A percentile compares a stretch with the other conserved stretches of the same genome.
These are phyloP conservation scores for Curvularia sp. DNA, from an alignment of 2,329 filamentous ascomycete species.

Conservation along the genomic window DNA sequence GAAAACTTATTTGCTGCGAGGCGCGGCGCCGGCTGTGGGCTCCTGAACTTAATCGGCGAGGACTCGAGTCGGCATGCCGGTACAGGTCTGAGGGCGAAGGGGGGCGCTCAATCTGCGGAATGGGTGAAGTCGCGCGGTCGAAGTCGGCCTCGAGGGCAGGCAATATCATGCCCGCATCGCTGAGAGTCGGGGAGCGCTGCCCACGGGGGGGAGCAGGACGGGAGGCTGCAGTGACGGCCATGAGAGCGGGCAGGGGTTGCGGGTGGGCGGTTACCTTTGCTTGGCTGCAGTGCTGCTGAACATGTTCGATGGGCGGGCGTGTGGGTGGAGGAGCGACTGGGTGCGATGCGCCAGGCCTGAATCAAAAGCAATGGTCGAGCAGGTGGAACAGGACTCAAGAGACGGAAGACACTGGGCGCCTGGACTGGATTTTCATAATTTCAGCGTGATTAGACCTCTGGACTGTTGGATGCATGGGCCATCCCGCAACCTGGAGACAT, in stretches of 20 bases:
- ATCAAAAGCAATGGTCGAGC: conserved; percentile 10
- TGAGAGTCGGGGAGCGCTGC: conserved; percentile 76
- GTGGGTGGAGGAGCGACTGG: neutral
- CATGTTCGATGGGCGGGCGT: conserved; percentile 23
- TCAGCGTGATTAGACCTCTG: conserved; percentile 30
- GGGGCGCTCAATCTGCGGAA: conserved; percentile 58
- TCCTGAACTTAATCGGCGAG: conserved; percentile 39
- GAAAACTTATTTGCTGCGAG: conserved; percentile 41
- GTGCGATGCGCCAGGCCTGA: neutral
- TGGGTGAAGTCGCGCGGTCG: conserved; percentile 58
- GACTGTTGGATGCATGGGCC: conserved; percentile 30
- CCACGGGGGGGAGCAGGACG: conserved; percentile 22
- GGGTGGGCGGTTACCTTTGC: conserved; percentile 33
- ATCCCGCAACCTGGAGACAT: conserved; percentile 18
- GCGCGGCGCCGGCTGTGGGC: conserved; percentile 40
- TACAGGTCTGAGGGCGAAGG: conserved; percentile 51
- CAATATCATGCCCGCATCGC: conserved; percentile 93
- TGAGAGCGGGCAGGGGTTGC: conserved; percentile 24
- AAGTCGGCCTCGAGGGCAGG: conserved; percentile 61
- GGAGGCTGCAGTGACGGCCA: conserved; percentile 34
- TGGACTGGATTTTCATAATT: conserved; percentile 25
- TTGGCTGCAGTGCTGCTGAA: conserved; percentile 26
- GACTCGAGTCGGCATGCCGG: conserved; percentile 31
- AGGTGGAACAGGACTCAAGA: conserved; percentile 26
- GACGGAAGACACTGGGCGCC: conserved; percentile 29